Evolutionary conservation across 2,329 filamentous ascomycete species (phyloP).

Genomic region (Lecanoromycetidae sp.): DNA sequence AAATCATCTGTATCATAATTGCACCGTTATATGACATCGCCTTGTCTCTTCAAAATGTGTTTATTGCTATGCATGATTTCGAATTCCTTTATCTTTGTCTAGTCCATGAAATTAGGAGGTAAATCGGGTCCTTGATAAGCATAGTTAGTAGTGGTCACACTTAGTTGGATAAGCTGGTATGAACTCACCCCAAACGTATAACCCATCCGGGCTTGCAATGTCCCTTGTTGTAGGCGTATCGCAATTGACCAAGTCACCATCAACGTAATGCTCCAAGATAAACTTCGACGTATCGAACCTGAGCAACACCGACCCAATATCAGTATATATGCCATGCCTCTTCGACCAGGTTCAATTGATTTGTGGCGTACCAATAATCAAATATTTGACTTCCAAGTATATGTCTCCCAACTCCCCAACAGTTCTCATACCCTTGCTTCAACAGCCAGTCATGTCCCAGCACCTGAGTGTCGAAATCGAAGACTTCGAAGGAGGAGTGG

Average conservation of each 20-base stretch:
- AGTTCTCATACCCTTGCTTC: constrained; percentile 49
- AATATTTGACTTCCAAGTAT: constrained; percentile 61
- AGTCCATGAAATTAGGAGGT: neutral
- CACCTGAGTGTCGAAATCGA: constrained; percentile 59
- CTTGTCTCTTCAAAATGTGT: too few relatives aligned
- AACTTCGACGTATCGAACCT: constrained; percentile 27
- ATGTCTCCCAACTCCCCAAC: constrained; percentile 62
- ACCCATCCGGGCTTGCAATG: constrained; percentile 26
- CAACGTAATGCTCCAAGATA: constrained; percentile 59
- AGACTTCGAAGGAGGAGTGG: constrained; percentile 57
- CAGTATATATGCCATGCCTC: constrained; percentile 22
- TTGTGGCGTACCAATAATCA: constrained; percentile 56
- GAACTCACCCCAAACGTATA: constrained; percentile 2
- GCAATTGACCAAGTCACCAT: constrained; percentile 54
- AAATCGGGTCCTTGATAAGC: neutral
- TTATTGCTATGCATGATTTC: too few relatives aligned
- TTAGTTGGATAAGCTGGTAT: neutral
- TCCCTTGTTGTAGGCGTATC: constrained; percentile 37
- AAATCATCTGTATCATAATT: too few relatives aligned
- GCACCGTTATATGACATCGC: too few relatives aligned
- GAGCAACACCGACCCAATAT: constrained; percentile 11
- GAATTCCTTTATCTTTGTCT: neutral
- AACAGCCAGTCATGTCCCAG: constrained; percentile 59
- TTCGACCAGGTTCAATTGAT: constrained; percentile 26
- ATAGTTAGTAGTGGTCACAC: neutral